These are phyloP conservation scores for Aspergillus sp. DNA, from an alignment of 2,329 filamentous ascomycete species.

Conservation along the genomic window DNA sequence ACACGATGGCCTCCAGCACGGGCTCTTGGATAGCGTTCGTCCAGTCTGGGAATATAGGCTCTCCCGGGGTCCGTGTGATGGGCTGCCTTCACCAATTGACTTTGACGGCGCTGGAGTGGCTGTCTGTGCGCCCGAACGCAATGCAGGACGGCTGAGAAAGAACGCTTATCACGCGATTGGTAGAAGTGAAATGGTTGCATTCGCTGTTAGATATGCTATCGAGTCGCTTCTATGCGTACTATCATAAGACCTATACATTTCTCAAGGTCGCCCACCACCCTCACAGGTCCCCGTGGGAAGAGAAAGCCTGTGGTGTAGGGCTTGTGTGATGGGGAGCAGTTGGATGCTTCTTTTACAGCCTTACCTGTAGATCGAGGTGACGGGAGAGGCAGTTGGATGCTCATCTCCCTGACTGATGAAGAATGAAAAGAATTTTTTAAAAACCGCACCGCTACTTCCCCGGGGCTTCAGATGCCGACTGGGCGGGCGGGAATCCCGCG, in stretches of 20 bases:
- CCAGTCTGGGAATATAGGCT: neutral
- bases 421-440: slow-evolving; percentile 28
- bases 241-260: slow-evolving; percentile 6
- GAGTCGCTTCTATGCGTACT: neutral
- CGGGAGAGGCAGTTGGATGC: slow-evolving; percentile 43
- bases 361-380: slow-evolving; percentile 31
- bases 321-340: slow-evolving; percentile 41
- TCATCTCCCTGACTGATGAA: slow-evolving; percentile 40
- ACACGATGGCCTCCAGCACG: neutral
- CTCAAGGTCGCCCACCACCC: slow-evolving; percentile 21
- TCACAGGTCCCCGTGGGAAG: slow-evolving; percentile 3
- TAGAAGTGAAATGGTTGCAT: slow-evolving; percentile 1
- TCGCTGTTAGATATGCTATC: slow-evolving; percentile 4
- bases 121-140: neutral
- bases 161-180: neutral
- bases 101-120: neutral
- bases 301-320: slow-evolving; percentile 15
- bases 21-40: neutral
- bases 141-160: neutral
- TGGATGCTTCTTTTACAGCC: slow-evolving; percentile 44
- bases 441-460: slow-evolving; percentile 34
- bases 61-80: neutral
- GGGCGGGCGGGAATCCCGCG: slow-evolving; percentile 12
- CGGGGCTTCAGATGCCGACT: slow-evolving; percentile 10
- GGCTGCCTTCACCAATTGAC: neutral